Evolutionary conservation across 805 yeast genomes (phyloP).

Genomic region (Candida odintsovae): DNA sequence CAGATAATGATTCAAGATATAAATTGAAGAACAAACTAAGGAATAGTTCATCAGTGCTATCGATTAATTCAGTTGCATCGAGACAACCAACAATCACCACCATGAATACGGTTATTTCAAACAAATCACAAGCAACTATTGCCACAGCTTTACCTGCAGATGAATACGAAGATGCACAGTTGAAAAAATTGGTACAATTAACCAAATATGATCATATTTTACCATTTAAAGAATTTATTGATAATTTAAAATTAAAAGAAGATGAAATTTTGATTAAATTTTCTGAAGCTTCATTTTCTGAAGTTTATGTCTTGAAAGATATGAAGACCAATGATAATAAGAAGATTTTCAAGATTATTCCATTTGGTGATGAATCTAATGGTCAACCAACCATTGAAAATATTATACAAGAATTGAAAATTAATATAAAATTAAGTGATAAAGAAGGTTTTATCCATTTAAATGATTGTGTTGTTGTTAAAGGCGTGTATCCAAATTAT

Average conservation of each 20-base stretch:
- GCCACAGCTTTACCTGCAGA: slow-evolving; percentile 11
- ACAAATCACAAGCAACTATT: background rate
- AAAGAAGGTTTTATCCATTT: slow-evolving; percentile 41
- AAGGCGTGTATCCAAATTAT: slow-evolving; percentile 37
- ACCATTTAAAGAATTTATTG: slow-evolving; percentile 25
- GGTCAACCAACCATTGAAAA: slow-evolving; percentile 38
- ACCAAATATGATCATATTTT: slow-evolving; percentile 29
- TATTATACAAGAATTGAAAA: slow-evolving; percentile 40
- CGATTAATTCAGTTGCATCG: slow-evolving; percentile 28
- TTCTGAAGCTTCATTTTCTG: slow-evolving; percentile 43
- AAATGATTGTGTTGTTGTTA: slow-evolving; percentile 38
- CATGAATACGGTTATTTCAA: slow-evolving; percentile 2
- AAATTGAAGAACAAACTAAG: slow-evolving; percentile 48
- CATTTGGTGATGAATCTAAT: slow-evolving; percentile 40
- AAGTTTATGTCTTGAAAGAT: slow-evolving; percentile 32
- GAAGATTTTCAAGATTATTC: slow-evolving; percentile 43
- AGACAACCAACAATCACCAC: slow-evolving; percentile 14
- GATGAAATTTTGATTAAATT: slow-evolving; percentile 30
- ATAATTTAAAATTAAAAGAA: slow-evolving; percentile 27
- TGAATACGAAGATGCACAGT: slow-evolving; percentile 29
- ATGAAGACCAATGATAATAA: slow-evolving; percentile 19
- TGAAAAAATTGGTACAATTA: slow-evolving; percentile 28
- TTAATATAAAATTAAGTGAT: slow-evolving; percentile 34
- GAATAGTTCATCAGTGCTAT: slow-evolving; percentile 43
- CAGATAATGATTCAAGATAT: slow-evolving; percentile 48